Conservation (phyloP, 2,329 filamentous ascomycete genomes). For the Aciculosporium take region DNA sequence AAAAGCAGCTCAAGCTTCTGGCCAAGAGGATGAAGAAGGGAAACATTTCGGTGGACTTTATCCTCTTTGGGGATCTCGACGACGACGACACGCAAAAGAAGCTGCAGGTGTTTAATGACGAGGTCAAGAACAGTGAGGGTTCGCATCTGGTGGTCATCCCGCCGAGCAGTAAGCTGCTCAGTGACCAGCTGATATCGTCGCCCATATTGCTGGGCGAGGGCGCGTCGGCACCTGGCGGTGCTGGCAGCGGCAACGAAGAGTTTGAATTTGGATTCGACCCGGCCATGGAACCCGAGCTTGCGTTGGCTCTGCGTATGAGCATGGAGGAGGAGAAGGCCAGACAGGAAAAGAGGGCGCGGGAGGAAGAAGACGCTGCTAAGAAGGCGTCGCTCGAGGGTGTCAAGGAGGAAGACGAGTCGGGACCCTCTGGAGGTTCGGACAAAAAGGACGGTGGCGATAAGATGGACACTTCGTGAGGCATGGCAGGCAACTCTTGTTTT, state of each 20-base stretch:
- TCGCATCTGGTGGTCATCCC: conserved; percentile 84
- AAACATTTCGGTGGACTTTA: conserved; percentile 84
- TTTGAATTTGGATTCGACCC: conserved; percentile 76
- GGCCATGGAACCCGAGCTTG: conserved; percentile 81
- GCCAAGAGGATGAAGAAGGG: conserved; percentile 99
- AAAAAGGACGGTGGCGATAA: conserved; percentile 43
- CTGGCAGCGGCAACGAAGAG: conserved; percentile 48
- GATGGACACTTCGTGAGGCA: conserved; percentile 67
- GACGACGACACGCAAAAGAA: conserved; percentile 83
- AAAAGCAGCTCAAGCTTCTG: conserved; percentile 76
- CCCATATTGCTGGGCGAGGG: conserved; percentile 81
- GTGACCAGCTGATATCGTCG: conserved; percentile 78
- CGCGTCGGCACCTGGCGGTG: conserved; percentile 30
- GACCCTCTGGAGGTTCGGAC: conserved; percentile 28
- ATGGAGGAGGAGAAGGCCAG: conserved; percentile 96
- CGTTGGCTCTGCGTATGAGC: conserved; percentile 88
- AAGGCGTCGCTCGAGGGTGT: conserved; percentile 71
- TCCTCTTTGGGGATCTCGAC: conserved; percentile 87
- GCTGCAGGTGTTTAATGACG: conserved; percentile 83
- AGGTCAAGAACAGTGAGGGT: conserved; percentile 80
- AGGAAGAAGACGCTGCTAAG: conserved; percentile 56
- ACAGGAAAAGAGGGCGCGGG: conserved; percentile 70
- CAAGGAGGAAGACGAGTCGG: conserved; percentile 61
- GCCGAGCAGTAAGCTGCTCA: conserved; percentile 80
- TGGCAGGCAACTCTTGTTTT: neutral